phyloP scores from a whole-genome alignment of 306 rosid species.

The Boehmeria nivea region DNA sequence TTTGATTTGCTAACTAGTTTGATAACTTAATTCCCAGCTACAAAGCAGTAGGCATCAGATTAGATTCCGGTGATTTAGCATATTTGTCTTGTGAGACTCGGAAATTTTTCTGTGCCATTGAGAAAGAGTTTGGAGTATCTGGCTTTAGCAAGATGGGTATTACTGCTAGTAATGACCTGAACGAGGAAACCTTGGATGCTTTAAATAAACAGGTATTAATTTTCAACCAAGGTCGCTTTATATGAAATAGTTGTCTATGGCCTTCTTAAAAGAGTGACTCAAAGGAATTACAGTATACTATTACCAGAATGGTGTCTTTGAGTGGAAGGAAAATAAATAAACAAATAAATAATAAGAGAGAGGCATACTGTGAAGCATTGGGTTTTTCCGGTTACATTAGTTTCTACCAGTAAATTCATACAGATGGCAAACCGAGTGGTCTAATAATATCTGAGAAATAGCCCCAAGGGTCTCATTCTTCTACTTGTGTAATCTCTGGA shows the following conservation, averaged over 20 bases:
- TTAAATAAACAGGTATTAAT: constrained; percentile 98
- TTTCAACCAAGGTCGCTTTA: too few relatives aligned
- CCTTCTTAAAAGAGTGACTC: too few relatives aligned
- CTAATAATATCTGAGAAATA: neutral
- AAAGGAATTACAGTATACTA: too few relatives aligned
- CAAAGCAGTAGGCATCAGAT: constrained; percentile 77
- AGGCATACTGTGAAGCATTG: neutral
- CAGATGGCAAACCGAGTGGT: neutral
- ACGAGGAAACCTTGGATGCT: constrained; percentile 96
- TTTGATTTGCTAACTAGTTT: constrained; percentile 8
- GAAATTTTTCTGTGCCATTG: constrained; percentile 58
- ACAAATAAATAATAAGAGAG: neutral
- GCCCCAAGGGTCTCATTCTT: neutral
- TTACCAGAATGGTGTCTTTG: neutral
- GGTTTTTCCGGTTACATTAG: neutral
- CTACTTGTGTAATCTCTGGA: too few relatives aligned
- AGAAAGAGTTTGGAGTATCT: constrained; percentile 60
- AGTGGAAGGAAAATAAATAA: neutral
- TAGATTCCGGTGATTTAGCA: constrained; percentile 95
- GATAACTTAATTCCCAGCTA: constrained; percentile 45
- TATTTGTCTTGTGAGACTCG: constrained; percentile 75
- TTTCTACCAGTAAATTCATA: too few relatives aligned
- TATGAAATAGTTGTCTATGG: too few relatives aligned
- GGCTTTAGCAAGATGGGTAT: constrained; percentile 58
- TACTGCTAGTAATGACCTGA: constrained; percentile 94